Evolutionary conservation across 305 asterid species (phyloP), one percentile per base, ranked within the genome.

Genomic region (Rubia balearica): DNA sequence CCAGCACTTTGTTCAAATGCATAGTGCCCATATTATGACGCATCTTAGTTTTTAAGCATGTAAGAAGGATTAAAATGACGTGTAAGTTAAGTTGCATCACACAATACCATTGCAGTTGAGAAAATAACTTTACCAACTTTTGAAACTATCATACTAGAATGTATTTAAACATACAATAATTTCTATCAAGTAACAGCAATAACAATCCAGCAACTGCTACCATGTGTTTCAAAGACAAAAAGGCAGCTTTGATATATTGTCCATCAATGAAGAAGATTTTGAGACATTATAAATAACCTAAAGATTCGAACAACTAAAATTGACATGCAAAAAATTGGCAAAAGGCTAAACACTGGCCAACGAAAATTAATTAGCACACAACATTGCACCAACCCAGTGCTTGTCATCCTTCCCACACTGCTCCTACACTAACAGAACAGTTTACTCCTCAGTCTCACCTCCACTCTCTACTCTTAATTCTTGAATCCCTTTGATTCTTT

Each of bases 21-120:
- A 78, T 82, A 80, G 24, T 92, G 95, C 84, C 91, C 86, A 72
- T 83, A 88, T 86, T 86, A 90, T 40, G 89, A 78, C n/a, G 88
- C 98, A 36, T 90, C 98, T 76, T 87, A 95, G 82, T 86, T 91
- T 75, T 80, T 79, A 65, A 72, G 73, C 90, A 97, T 94, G 82
- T 42, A 77, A 61, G 60, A 76, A 69, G 51, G 46, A 75, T 13
- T 16, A 10, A 68, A 67, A 21, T 8, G 33, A n/a, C 49, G 16
- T 17, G 64, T 13, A 59, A 41, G 33, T 30, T 30, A 30, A 1
- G 33, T 67, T 46, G 12, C 12, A 9, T 22, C 42, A 66, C 30
- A 8, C 21, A 48, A 19, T 42, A 49, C 48, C 6, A 16, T 16
- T 10, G 61, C 61, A 49, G 30, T 17, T 48, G 7, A 48, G 17